These are phyloP conservation scores for Sporobolomyces phaffii DNA, from an alignment of 768 basidiomycete genomes.

Conservation along the genomic window DNA sequence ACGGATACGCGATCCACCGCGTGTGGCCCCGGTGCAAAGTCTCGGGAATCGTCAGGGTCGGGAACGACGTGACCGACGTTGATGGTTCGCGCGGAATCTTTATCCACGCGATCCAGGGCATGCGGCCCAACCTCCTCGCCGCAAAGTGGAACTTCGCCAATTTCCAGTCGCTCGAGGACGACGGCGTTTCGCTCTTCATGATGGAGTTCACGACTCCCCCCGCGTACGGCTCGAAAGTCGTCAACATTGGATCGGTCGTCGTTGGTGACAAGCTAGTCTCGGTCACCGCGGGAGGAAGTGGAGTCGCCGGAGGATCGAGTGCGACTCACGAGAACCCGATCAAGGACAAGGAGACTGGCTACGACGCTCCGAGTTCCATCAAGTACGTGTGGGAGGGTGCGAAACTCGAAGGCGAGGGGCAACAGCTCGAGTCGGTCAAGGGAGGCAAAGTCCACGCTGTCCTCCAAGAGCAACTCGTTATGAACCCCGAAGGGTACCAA, in stretches of 20 bases:
- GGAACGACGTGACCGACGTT: constrained; percentile 41
- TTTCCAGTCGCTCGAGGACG: constrained; percentile 71
- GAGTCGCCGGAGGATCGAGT: constrained; percentile 59
- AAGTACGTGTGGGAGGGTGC: constrained; percentile 72
- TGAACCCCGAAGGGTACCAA: constrained; percentile 21
- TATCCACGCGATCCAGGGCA: constrained; percentile 94
- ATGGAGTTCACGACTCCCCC: constrained; percentile 92
- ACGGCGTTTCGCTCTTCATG: constrained; percentile 74
- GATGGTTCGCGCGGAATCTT: constrained; percentile 63
- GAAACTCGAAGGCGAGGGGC: constrained; percentile 50
- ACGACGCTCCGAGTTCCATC: constrained; percentile 64
- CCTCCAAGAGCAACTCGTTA: constrained; percentile 51
- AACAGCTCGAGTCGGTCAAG: constrained; percentile 37
- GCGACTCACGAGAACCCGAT: constrained; percentile 59
- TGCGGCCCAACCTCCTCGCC: constrained; percentile 91
- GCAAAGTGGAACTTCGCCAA: constrained; percentile 89
- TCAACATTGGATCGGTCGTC: constrained; percentile 80
- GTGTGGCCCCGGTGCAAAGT: constrained; percentile 43
- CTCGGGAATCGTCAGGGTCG: constrained; percentile 38
- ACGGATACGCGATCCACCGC: constrained; percentile 47
- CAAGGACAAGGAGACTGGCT: constrained; percentile 73
- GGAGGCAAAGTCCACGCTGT: constrained; percentile 58
- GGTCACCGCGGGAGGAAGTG: constrained; percentile 69
- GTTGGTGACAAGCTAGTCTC: constrained; percentile 67
- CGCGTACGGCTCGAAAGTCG: constrained; percentile 65